phyloP scores from a whole-genome alignment of 2,329 filamentous ascomycete species.

The Elsinoe perseae region DNA sequence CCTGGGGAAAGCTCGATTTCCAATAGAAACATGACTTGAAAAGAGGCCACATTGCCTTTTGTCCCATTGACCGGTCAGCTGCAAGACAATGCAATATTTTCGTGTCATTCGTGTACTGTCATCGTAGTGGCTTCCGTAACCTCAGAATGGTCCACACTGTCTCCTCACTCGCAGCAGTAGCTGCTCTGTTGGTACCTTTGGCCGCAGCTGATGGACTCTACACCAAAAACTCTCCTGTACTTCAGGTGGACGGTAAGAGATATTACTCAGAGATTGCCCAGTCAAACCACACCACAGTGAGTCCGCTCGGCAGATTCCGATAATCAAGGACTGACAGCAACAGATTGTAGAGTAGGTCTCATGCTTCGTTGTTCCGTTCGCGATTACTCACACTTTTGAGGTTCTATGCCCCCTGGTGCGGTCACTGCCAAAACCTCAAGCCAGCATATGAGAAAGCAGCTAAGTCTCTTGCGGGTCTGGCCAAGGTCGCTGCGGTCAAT shows the following conservation, averaged over 20 bases:
- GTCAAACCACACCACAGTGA: conserved; percentile 85
- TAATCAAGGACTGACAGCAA: not conserved
- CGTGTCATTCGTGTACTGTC: not conserved
- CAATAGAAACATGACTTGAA: conserved; percentile 9
- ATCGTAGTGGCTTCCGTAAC: not conserved
- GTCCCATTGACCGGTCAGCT: not conserved
- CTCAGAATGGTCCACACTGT: conserved; percentile 17
- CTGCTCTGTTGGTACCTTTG: conserved; percentile 57
- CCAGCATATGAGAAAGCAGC: conserved; percentile 93
- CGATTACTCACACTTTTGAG: conserved; percentile 21
- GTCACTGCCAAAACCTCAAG: conserved; percentile 92
- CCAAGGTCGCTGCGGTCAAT: conserved; percentile 88
- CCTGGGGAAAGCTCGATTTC: conserved; percentile 13
- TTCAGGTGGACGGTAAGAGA: conserved; percentile 70
- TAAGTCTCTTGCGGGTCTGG: conserved; percentile 78
- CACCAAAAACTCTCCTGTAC: conserved; percentile 74
- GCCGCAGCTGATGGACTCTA: conserved; percentile 65
- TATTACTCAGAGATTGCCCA: conserved; percentile 78
- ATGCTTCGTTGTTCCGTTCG: too few relatives aligned
- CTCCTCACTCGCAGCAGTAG: conserved; percentile 40
- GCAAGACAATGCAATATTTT: not conserved
- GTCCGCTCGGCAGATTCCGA: conserved; percentile 25
- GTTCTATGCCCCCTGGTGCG: conserved; percentile 97
- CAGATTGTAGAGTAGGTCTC: conserved; percentile 35
- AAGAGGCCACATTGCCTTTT: conserved; percentile 21